Base-by-base conservation (phyloP, 345 rosid species). In the Triadica sebifera region DNA sequence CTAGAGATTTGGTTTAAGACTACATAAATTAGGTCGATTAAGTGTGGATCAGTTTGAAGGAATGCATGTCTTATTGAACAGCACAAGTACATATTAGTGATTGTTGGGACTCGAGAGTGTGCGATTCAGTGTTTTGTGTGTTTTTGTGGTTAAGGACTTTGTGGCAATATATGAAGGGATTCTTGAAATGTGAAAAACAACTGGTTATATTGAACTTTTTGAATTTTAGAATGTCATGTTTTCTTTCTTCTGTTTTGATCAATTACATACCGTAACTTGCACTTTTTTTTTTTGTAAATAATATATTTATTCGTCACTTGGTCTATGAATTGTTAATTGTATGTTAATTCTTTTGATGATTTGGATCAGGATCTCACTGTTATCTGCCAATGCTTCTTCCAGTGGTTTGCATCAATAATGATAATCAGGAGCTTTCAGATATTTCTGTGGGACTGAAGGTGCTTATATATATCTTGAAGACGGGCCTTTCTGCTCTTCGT, bases 321-420 rank as follows among this genome's bases (percentile, higher is more conserved):
- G 8, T 63, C n/a, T 56, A 29, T 59, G 50, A 45, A 47, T 49
- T 73, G 55, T 25, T 39, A 55, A 29, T 69, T 41, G 49, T 45
- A 67, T 47, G 66, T 63, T 65, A 17, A 71, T 43, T 53, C 34
- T 34, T 70, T 64, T 51, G n/a, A n/a, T 71, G 39, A 47, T 62
- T 49, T 76, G 46, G 58, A 74, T 64, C 84, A 94, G 98, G 98
- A 94, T 67, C 93, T 94, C 65, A 86, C 91, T 24, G 85, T 90
- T 79, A 87, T 92, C 81, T 94, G 63, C 88, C 97, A 75, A 94
- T 93, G 69, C 97, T 94, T 78, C 93, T 94, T 74, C 92, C 95
- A 11, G 92, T 89, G 65, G 83, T 90, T 79, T 82, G 97, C 81
- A 71, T 85, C 43, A 88, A 81, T 78, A 82, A 82, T 81, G 97